Evolutionary conservation across 164 flowering plant species (phyloP).

Genomic region (Aristolochia californica): DNA sequence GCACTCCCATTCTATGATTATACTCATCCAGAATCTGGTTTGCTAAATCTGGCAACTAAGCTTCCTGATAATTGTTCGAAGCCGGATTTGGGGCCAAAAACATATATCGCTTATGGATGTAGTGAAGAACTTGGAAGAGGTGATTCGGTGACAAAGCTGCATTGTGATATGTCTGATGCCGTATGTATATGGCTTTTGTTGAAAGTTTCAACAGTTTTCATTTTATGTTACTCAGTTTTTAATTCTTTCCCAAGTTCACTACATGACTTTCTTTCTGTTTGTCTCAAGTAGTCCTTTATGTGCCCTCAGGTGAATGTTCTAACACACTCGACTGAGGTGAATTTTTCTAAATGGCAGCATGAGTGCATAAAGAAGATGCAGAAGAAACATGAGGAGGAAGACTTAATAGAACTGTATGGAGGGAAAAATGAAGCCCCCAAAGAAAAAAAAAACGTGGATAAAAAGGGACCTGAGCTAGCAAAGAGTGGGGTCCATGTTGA

Average conservation of each 20-base stretch:
- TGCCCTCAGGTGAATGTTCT: conserved; percentile 18
- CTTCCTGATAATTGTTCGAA: conserved; percentile 46
- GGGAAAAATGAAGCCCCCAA: conserved; percentile 1
- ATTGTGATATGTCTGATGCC: conserved; percentile 78
- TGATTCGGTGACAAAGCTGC: conserved; percentile 75
- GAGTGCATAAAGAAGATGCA: conserved; percentile 19
- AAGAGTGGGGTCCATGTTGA: no score
- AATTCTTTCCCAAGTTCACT: neutral
- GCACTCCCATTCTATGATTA: conserved; percentile 64
- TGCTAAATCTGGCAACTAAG: conserved; percentile 59
- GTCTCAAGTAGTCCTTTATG: neutral
- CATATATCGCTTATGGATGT: conserved; percentile 69
- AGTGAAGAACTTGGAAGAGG: conserved; percentile 71
- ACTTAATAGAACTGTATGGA: conserved; percentile 13
- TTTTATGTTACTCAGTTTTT: neutral
- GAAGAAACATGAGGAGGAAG: conserved; percentile 26
- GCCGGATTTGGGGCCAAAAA: conserved; percentile 79
- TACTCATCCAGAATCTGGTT: conserved; percentile 56
- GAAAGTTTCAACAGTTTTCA: neutral
- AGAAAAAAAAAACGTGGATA: neutral
- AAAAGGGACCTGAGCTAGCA: neutral
- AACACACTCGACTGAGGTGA: conserved; percentile 49
- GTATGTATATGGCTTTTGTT: conserved; percentile 18
- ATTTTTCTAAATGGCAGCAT: conserved; percentile 27
- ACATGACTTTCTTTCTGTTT: no score